These are phyloP conservation scores for Babesia ovis DNA, from an alignment of 169 alveolate species.

Conservation along the genomic window DNA sequence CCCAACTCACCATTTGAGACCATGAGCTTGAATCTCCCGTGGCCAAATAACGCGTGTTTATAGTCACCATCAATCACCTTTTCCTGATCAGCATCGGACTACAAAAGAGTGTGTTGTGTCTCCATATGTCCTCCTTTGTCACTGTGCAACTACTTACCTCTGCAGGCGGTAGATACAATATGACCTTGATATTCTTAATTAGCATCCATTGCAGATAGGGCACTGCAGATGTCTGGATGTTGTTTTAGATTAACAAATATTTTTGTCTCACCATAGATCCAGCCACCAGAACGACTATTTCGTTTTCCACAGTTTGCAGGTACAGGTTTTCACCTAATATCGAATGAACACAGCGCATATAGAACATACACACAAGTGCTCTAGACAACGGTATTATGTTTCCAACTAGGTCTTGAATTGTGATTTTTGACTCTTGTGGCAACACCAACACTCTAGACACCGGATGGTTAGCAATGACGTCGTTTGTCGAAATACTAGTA, in stretches of 20 bases:
- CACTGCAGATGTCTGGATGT: conserved; percentile 25
- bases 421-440: conserved; percentile 26
- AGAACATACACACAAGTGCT: conserved; percentile 43
- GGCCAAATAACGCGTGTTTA: conserved; percentile 41
- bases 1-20: conserved; percentile 7
- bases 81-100: not conserved
- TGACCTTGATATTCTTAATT: conserved; percentile 25
- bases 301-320: conserved; percentile 46
- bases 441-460: conserved; percentile 23
- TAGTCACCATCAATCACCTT: conserved; percentile 7
- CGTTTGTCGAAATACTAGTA: not conserved
- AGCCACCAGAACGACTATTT: conserved; percentile 29
- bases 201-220: conserved; percentile 61
- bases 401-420: not conserved
- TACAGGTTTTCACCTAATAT: conserved; percentile 46
- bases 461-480: conserved; percentile 43
- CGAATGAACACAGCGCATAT: not conserved
- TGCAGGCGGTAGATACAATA: conserved; percentile 33
- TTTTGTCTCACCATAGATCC: conserved; percentile 15
- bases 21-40: conserved; percentile 36
- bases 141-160: conserved; percentile 22
- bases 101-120: not conserved
- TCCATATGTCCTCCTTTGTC: not conserved
- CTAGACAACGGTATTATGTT: conserved; percentile 37
- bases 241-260: not conserved